Evolutionary conservation across 805 yeast genomes (phyloP).

Genomic region (Candida nanaspora): DNA sequence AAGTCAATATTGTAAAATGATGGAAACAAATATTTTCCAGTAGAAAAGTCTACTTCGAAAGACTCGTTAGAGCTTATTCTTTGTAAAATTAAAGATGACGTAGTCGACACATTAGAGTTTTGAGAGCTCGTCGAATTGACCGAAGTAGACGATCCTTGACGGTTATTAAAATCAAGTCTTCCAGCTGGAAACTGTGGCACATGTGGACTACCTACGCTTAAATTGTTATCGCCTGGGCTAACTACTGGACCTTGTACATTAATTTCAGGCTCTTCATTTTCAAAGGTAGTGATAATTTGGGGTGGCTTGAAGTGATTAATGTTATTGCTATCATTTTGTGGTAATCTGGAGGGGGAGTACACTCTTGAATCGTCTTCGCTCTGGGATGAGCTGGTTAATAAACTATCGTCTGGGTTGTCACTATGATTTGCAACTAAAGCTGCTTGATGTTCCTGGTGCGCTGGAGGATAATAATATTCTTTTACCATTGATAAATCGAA

Average conservation of each 20-base stretch:
- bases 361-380: too few relatives aligned
- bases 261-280: not conserved
- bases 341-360: too few relatives aligned
- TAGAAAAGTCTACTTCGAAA: not conserved
- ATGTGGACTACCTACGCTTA: too few relatives aligned
- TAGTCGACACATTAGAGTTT: not conserved
- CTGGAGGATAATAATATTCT: too few relatives aligned
- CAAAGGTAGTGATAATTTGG: not conserved
- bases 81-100: not conserved
- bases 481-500: slow-evolving; percentile 9
- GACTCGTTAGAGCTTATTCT: not conserved
- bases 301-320: not conserved
- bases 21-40: not conserved
- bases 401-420: too few relatives aligned
- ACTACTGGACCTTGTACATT: not conserved
- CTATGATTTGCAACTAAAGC: too few relatives aligned
- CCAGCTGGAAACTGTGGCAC: too few relatives aligned
- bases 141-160: not conserved
- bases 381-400: too few relatives aligned
- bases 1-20: slow-evolving; percentile 3
- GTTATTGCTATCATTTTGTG: not conserved
- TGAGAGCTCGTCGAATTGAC: not conserved
- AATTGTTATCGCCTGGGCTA: too few relatives aligned
- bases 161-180: too few relatives aligned
- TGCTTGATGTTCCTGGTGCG: too few relatives aligned